Percentiles rank a stretch among this genome's conserved stretches.
Conservation (phyloP, 345 rosid genomes). For the Dipteronia dyeriana region DNA sequence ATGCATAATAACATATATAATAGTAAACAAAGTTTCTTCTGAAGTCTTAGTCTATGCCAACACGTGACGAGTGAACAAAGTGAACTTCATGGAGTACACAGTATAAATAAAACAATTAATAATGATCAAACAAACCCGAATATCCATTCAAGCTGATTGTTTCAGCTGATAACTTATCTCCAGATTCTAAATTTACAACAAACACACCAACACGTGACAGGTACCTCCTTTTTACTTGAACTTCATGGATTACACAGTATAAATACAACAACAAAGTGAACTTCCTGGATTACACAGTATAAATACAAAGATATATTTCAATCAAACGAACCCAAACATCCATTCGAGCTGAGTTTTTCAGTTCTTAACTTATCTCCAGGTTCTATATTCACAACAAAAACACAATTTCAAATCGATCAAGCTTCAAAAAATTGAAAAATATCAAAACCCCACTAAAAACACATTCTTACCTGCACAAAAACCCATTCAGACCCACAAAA, state of each 20-base stretch:
- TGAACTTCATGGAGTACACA: neutral
- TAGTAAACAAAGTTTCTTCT: neutral
- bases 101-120: neutral
- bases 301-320: neutral
- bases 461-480: neutral
- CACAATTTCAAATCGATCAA: neutral
- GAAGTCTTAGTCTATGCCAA: too few relatives aligned
- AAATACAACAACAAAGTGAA: neutral
- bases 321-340: neutral
- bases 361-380: neutral
- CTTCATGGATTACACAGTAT: too few relatives aligned
- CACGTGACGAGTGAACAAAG: neutral
- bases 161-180: neutral
- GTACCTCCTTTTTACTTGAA: too few relatives aligned
- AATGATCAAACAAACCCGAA: neutral
- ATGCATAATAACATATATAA: neutral
- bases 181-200: neutral
- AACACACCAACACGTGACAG: neutral
- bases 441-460: neutral
- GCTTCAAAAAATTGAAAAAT: neutral
- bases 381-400: neutral
- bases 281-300: neutral
- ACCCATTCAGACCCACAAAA: neutral
- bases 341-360: neutral
- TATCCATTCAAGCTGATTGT: conserved; percentile 1